Percentiles rank a stretch among this genome's conserved stretches.
Conservation (phyloP, 208 protist species). For the Endotrypanum monterogeii region DNA sequence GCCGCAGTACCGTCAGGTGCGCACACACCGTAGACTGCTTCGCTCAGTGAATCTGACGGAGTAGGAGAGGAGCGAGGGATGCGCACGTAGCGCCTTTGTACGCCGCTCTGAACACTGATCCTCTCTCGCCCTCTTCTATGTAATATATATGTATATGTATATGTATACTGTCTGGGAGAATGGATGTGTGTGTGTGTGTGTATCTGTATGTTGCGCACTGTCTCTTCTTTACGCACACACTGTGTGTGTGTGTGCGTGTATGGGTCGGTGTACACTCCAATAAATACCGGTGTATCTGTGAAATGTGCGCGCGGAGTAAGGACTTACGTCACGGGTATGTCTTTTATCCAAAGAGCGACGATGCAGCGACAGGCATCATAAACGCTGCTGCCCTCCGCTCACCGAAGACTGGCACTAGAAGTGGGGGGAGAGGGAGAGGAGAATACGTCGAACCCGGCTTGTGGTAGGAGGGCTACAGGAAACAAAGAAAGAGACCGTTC, state of each 20-base stretch:
- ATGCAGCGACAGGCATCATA: neutral
- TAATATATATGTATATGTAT: neutral
- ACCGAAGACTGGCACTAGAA: neutral
- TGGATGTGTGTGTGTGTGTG: conserved; percentile 6
- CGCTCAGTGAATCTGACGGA: neutral
- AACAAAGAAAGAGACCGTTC: neutral
- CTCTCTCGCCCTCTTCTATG: neutral
- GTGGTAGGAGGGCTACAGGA: neutral
- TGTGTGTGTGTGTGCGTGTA: conserved; percentile 1
- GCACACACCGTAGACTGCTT: neutral
- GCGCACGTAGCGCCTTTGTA: neutral
- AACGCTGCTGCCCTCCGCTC: neutral
- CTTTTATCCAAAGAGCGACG: conserved; percentile 2
- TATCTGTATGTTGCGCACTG: no score
- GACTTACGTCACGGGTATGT: conserved; percentile 13
- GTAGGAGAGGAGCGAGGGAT: neutral
- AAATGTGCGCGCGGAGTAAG: neutral
- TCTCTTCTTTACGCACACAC: no score
- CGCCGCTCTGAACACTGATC: neutral
- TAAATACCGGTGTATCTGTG: neutral
- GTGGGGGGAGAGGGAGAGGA: neutral
- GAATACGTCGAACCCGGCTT: no score
- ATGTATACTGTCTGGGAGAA: no score
- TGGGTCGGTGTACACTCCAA: neutral
- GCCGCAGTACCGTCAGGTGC: neutral